phyloP scores from a whole-genome alignment of 73 alveolate genomes.

The Halteria grandinella region DNA sequence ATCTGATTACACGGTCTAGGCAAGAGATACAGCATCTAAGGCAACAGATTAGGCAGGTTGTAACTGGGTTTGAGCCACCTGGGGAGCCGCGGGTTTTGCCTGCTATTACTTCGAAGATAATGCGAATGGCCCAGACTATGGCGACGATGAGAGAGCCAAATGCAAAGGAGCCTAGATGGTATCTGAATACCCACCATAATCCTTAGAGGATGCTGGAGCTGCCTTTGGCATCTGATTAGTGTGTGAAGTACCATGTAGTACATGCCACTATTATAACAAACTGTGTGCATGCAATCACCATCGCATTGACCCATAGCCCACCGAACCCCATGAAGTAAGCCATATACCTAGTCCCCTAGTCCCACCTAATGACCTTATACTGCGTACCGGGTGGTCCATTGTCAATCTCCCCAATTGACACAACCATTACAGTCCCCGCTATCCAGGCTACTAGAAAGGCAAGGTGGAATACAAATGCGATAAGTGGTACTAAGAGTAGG shows the following conservation, averaged over 20 bases:
- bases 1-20: constrained; percentile 84
- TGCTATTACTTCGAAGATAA: constrained; percentile 62
- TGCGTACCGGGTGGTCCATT: constrained; percentile 75
- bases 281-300: constrained; percentile 87
- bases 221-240: constrained; percentile 86
- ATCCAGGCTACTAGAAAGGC: constrained; percentile 84
- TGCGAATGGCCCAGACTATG: constrained; percentile 59
- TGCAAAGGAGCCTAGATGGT: constrained; percentile 85
- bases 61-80: constrained; percentile 69
- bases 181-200: constrained; percentile 69
- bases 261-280: constrained; percentile 90
- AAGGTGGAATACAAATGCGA: constrained; percentile 70
- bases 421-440: constrained; percentile 81
- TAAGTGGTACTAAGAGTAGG: constrained; percentile 92
- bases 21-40: constrained; percentile 87
- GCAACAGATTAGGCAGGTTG: constrained; percentile 80
- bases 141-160: constrained; percentile 88
- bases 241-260: constrained; percentile 95
- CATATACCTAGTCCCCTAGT: constrained; percentile 81
- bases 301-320: constrained; percentile 87
- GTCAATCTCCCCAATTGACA: constrained; percentile 85
- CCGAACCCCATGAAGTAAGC: constrained; percentile 90
- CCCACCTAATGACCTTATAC: constrained; percentile 90
- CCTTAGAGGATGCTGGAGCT: constrained; percentile 72
- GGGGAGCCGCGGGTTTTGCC: constrained; percentile 67